Conservation (phyloP, 768 basidiomycete genomes). For the Rhizopogon roseolus region DNA sequence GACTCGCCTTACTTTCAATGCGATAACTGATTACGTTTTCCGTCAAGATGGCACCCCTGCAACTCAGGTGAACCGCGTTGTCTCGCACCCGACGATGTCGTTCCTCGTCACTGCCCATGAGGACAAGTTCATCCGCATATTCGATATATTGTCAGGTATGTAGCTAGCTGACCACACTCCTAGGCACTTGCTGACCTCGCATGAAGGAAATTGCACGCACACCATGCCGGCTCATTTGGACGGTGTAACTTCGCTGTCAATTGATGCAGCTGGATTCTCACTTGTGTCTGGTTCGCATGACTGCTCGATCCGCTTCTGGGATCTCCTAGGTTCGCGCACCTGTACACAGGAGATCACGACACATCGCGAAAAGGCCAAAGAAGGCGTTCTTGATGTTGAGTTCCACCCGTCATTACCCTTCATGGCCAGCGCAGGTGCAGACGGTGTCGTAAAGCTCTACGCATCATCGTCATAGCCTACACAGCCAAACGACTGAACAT, state of each 20-base stretch:
- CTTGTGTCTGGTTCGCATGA: slow-evolving; percentile 91
- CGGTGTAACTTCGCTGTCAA: slow-evolving; percentile 85
- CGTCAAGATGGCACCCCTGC: slow-evolving; percentile 62
- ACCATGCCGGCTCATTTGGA: slow-evolving; percentile 90
- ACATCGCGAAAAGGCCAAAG: slow-evolving; percentile 85
- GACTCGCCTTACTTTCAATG: background rate
- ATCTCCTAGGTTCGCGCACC: slow-evolving; percentile 70
- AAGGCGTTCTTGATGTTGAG: slow-evolving; percentile 87
- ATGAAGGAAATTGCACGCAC: slow-evolving; percentile 76
- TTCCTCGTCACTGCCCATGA: slow-evolving; percentile 89
- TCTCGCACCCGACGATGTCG: slow-evolving; percentile 87
- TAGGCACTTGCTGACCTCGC: slow-evolving; percentile 1
- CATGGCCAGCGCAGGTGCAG: slow-evolving; percentile 93
- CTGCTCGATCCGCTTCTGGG: slow-evolving; percentile 94
- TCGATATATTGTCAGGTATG: slow-evolving; percentile 78
- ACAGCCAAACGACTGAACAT: background rate
- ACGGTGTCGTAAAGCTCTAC: slow-evolving; percentile 90
- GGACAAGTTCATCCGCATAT: slow-evolving; percentile 89
- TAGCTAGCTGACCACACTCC: slow-evolving; percentile 1
- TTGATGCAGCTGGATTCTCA: slow-evolving; percentile 82
- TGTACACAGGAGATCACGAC: slow-evolving; percentile 88
- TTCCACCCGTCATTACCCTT: slow-evolving; percentile 81
- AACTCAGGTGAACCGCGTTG: slow-evolving; percentile 82
- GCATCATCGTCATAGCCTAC: slow-evolving; percentile 71
- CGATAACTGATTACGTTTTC: background rate